Conservation (phyloP, 2,329 filamentous ascomycete genomes). For the Alternaria solani region DNA sequence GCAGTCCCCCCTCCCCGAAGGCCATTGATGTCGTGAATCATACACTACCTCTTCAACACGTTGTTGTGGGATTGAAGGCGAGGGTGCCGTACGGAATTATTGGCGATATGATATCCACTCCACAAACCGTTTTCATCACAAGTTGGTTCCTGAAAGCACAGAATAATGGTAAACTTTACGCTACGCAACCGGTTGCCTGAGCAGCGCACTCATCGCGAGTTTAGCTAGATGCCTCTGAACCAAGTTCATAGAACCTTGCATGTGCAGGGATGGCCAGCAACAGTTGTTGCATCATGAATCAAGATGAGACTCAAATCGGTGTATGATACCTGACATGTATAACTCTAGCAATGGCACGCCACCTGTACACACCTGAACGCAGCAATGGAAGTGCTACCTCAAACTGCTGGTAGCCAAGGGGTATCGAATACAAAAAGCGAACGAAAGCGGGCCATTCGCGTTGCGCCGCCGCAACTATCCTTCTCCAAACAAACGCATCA, state of each 20-base stretch:
- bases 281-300: not conserved
- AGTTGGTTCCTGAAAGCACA: not conserved
- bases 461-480: not conserved
- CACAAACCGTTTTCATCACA: not conserved
- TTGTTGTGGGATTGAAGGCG: not conserved
- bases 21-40: not conserved
- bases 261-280: not conserved
- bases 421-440: conserved; percentile 6
- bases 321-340: not conserved
- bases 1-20: not conserved
- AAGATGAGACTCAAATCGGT: not conserved
- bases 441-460: not conserved
- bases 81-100: not conserved
- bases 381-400: conserved; percentile 1
- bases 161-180: not conserved
- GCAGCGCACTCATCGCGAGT: not conserved
- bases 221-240: not conserved
- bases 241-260: not conserved
- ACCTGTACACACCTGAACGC: not conserved
- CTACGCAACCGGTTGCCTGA: not conserved
- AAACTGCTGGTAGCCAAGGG: not conserved
- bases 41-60: not conserved
- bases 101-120: not conserved
- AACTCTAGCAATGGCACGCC: not conserved
- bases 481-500: not conserved